phyloP scores from a whole-genome alignment of 2,329 filamentous ascomycete species.

The Seiridium unicorne region DNA sequence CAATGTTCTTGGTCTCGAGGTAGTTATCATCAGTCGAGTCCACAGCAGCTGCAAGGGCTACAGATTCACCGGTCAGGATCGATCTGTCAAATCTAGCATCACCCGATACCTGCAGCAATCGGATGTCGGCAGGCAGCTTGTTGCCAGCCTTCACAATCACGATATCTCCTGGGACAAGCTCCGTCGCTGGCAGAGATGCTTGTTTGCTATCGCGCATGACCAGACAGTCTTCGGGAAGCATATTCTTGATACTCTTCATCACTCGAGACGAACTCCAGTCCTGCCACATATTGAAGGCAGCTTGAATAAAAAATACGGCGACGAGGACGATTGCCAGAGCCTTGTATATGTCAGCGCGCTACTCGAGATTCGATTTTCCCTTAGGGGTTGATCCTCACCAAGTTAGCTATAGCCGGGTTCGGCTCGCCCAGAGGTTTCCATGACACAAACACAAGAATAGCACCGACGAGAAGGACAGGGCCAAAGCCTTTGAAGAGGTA shows the following conservation, averaged over 20 bases:
- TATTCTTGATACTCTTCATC: slow-evolving; percentile 76
- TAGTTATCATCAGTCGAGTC: slow-evolving; percentile 71
- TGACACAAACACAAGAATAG: slow-evolving; percentile 71
- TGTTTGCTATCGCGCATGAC: slow-evolving; percentile 59
- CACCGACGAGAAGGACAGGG: slow-evolving; percentile 64
- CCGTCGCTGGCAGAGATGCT: slow-evolving; percentile 46
- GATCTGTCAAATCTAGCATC: slow-evolving; percentile 73
- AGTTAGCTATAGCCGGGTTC: slow-evolving; percentile 62
- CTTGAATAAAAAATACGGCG: slow-evolving; percentile 68
- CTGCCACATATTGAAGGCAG: slow-evolving; percentile 67
- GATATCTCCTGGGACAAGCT: slow-evolving; percentile 72
- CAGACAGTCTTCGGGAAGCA: slow-evolving; percentile 73
- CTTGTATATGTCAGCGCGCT: slow-evolving; percentile 11
- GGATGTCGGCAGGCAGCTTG: slow-evolving; percentile 71
- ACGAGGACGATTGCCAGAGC: slow-evolving; percentile 72
- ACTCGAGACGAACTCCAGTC: slow-evolving; percentile 76
- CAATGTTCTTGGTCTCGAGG: slow-evolving; percentile 74
- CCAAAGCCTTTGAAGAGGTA: slow-evolving; percentile 82
- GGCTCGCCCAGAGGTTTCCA: slow-evolving; percentile 75
- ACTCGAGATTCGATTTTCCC: no score
- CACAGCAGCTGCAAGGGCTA: slow-evolving; percentile 37
- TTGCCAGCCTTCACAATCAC: slow-evolving; percentile 68
- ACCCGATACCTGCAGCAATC: slow-evolving; percentile 65
- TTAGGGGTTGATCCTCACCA: slow-evolving; percentile 25
- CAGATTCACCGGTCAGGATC: slow-evolving; percentile 64